These are phyloP conservation scores for Trichoderma cornu-damae DNA, from an alignment of 2,329 filamentous ascomycete genomes.

Conservation along the genomic window DNA sequence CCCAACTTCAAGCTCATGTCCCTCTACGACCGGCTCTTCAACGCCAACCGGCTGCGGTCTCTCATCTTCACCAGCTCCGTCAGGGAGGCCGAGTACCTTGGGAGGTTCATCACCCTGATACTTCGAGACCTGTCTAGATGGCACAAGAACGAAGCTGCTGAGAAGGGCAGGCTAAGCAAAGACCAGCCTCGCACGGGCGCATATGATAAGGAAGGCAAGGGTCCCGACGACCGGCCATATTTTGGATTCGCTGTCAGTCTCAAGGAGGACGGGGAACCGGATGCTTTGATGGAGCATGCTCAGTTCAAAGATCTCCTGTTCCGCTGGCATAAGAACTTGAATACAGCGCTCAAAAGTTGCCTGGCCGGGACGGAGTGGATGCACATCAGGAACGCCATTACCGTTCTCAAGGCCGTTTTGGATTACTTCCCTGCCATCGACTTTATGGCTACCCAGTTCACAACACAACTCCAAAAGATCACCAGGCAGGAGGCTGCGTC, in stretches of 20 bases:
- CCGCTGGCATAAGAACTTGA: slow-evolving; percentile 84
- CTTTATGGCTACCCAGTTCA: slow-evolving; percentile 71
- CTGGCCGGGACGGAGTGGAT: slow-evolving; percentile 85
- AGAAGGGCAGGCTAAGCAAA: slow-evolving; percentile 35
- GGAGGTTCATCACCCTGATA: slow-evolving; percentile 78
- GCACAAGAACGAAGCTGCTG: slow-evolving; percentile 65
- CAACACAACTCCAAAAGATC: slow-evolving; percentile 60
- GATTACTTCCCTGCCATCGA: slow-evolving; percentile 84
- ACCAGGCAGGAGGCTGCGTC: slow-evolving; percentile 54
- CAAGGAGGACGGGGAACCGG: slow-evolving; percentile 60
- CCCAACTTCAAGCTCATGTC: slow-evolving; percentile 83
- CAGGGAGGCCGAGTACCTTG: slow-evolving; percentile 88
- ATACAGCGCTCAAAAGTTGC: slow-evolving; percentile 73
- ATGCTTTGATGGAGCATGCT: slow-evolving; percentile 72
- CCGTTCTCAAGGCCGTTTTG: slow-evolving; percentile 73
- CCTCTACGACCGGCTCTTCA: slow-evolving; percentile 78
- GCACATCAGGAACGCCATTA: slow-evolving; percentile 95
- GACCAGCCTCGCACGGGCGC: slow-evolving; percentile 58
- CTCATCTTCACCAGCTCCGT: slow-evolving; percentile 87
- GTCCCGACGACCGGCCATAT: slow-evolving; percentile 48
- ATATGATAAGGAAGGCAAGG: slow-evolving; percentile 74
- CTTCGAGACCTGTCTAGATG: slow-evolving; percentile 75
- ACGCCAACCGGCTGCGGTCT: slow-evolving; percentile 70
- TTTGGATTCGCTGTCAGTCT: slow-evolving; percentile 75
- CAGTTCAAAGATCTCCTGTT: slow-evolving; percentile 80